Base-by-base conservation (phyloP, 2,329 filamentous ascomycete species). In the Xenoacremonium recifei region DNA sequence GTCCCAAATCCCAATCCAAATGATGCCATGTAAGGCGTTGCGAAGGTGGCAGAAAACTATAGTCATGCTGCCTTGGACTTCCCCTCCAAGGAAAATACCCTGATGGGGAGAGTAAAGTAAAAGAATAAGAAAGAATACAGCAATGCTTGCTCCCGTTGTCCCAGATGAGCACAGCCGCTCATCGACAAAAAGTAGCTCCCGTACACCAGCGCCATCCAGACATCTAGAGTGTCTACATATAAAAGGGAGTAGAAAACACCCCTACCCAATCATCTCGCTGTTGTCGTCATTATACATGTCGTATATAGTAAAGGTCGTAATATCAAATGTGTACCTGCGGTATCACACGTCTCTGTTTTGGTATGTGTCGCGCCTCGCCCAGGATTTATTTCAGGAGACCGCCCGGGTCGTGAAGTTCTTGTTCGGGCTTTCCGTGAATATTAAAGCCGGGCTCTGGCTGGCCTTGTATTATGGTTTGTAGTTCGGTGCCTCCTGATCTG, bases 401-500 rank as follows among this genome's bases (percentile, higher is more conserved):
- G 13, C 69, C 69, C 4, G 60, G 57, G 45, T 73, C 70, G 34
- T 58, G 61, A 2, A 72, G 58, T 27, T 64, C 54, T 4, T 64
- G 61, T 18, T 59, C 59, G 3, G 55, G 51, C 15, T 60, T 63
- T 34, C 55, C 59, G 10, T 61, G 52, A 13, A 54, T 49, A 18
- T 61, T 62, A 18, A 62, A 58, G 4, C 58, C 45, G 15, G 64
- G 55, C 43, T 68, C 65, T 36, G 63, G 55, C 4, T 59, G 60
- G 18, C 67, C 64, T 44, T 72, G 72, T 2, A 67, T 67, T 48
- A 76, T 74, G 3, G 72, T 59, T 35, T 73, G 66, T 21, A 77
- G 54, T 47, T 76, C 72, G 5, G 70, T 76, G 9, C 55, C 55
- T 11, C 61, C 68, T 5, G 45, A 51, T 39, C 55, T 64, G 5